Conservation (phyloP, 2,329 filamentous ascomycete species). For the Phyllosticta citrichinensis region DNA sequence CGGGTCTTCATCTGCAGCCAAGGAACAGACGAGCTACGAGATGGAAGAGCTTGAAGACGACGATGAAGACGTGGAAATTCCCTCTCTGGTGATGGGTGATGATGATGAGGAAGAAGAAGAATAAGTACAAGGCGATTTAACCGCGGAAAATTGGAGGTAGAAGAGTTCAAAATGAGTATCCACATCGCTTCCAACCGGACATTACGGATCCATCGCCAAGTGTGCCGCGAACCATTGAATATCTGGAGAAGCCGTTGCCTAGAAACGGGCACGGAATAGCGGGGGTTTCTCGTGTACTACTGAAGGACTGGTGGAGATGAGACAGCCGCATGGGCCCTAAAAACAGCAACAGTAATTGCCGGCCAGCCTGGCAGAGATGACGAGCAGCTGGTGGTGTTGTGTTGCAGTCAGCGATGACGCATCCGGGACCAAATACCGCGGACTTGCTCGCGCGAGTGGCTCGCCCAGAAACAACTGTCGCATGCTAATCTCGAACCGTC, state of each 20-base stretch:
- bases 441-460: not conserved
- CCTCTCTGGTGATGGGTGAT: conserved; percentile 4
- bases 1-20: not conserved
- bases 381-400: not conserved
- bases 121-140: not conserved
- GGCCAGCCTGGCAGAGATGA: not conserved
- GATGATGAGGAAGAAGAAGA: conserved; percentile 1
- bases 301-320: not conserved
- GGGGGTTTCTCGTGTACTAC: not conserved
- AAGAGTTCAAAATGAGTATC: not conserved
- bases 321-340: not conserved
- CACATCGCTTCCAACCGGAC: not conserved
- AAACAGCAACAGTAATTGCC: not conserved
- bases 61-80: conserved; percentile 7
- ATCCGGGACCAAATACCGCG: not conserved
- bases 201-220: not conserved
- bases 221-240: not conserved
- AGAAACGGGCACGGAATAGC: not conserved
- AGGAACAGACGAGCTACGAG: not conserved
- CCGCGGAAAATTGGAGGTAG: not conserved
- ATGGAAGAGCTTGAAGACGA: conserved; percentile 3
- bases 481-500: not conserved
- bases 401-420: not conserved
- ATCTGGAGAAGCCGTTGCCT: not conserved
- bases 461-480: not conserved